Evolutionary conservation across 2,329 filamentous ascomycete species (phyloP).

Genomic region (Xylaria arbuscula): DNA sequence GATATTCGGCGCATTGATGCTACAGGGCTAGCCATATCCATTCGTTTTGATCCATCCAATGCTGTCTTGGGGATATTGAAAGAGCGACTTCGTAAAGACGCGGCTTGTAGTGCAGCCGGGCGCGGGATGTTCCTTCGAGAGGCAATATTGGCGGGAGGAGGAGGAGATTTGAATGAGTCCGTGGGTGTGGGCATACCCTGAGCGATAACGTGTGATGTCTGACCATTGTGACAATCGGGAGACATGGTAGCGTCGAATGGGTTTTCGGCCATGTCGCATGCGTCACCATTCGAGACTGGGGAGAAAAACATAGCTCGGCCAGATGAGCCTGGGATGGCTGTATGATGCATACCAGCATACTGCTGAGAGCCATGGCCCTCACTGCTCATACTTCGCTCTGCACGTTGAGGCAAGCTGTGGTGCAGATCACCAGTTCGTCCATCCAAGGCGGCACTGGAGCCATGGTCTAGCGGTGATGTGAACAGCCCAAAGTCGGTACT

Average conservation of each 20-base stretch:
- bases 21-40: conserved; percentile 57
- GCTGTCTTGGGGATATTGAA: conserved; percentile 59
- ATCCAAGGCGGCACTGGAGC: conserved; percentile 8
- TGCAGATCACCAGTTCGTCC: conserved; percentile 20
- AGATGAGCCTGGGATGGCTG: conserved; percentile 37
- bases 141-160: conserved; percentile 64
- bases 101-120: conserved; percentile 61
- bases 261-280: conserved; percentile 37
- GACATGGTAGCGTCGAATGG: conserved; percentile 36
- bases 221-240: conserved; percentile 34
- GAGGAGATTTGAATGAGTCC: conserved; percentile 60
- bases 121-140: conserved; percentile 63
- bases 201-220: conserved; percentile 29
- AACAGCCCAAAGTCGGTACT: conserved; percentile 39
- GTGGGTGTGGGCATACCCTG: conserved; percentile 46
- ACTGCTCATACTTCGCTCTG: conserved; percentile 39
- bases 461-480: conserved; percentile 25
- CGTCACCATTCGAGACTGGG: conserved; percentile 37
- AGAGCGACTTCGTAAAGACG: conserved; percentile 58
- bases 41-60: conserved; percentile 58
- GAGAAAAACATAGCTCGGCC: conserved; percentile 41
- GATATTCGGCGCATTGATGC: conserved; percentile 63
- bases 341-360: conserved; percentile 39
- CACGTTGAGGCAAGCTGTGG: conserved; percentile 40
- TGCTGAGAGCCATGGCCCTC: conserved; percentile 39